These are phyloP conservation scores for Thalassiosira livingstoniorum DNA, from an alignment of 352 stramenopile species.

Conservation along the genomic window DNA sequence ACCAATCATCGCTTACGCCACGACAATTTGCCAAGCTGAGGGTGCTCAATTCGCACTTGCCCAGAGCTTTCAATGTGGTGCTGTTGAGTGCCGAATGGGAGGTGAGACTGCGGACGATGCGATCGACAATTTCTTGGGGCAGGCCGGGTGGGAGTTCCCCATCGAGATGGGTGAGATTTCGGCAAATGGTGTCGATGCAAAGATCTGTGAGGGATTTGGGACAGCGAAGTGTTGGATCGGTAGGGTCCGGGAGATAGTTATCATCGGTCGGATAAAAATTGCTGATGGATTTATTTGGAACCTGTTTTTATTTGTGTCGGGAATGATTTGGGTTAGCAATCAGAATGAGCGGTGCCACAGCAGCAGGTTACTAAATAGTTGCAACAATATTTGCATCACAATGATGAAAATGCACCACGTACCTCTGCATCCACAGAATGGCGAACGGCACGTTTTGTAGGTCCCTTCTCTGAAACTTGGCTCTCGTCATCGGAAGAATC, in stretches of 20 bases:
- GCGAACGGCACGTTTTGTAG: constrained; percentile 51
- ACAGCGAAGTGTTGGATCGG: constrained; percentile 53
- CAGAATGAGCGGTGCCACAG: neutral
- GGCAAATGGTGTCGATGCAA: constrained; percentile 77
- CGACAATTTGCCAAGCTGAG: constrained; percentile 72
- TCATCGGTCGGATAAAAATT: constrained; percentile 73
- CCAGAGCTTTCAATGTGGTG: constrained; percentile 69
- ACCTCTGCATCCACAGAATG: constrained; percentile 67
- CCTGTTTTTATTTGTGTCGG: constrained; percentile 22
- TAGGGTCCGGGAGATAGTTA: constrained; percentile 66
- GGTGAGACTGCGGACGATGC: constrained; percentile 69
- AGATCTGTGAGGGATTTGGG: constrained; percentile 79
- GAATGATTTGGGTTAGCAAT: neutral
- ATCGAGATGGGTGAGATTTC: constrained; percentile 68
- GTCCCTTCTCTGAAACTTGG: constrained; percentile 14
- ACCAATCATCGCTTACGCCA: constrained; percentile 82
- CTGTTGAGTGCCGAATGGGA: constrained; percentile 77
- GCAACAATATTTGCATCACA: neutral
- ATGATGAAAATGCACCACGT: constrained; percentile 24
- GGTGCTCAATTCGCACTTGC: constrained; percentile 72
- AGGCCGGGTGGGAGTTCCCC: constrained; percentile 73
- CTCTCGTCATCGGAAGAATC: constrained; percentile 44
- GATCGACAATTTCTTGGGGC: constrained; percentile 81
- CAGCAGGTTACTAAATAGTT: neutral
- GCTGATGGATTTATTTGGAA: constrained; percentile 75